These are phyloP conservation scores for Wickerhamomyces sp. DNA, from an alignment of 1,139 yeast species.

Conservation along the genomic window DNA sequence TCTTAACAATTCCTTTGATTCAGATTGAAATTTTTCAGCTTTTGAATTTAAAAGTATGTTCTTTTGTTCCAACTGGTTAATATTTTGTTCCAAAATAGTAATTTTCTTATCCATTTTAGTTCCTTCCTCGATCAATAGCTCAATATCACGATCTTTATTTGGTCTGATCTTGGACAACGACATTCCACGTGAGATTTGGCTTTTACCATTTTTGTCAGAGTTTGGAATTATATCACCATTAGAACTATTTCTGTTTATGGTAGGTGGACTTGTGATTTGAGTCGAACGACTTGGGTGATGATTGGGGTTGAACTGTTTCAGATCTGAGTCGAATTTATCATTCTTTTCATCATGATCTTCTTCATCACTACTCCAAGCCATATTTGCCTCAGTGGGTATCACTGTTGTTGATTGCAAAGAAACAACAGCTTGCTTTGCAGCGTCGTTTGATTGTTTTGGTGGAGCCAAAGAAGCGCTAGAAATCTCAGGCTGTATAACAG, in stretches of 20 bases:
- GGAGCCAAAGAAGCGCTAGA: background rate
- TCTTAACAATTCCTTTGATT: slow-evolving; percentile 15
- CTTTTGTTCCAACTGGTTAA: slow-evolving; percentile 31
- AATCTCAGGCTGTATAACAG: background rate
- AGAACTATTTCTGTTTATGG: background rate
- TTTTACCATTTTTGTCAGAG: background rate
- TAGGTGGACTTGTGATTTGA: slow-evolving; percentile 2
- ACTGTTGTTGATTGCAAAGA: slow-evolving; percentile 57
- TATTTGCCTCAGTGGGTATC: slow-evolving; percentile 70
- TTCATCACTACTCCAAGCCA: slow-evolving; percentile 82
- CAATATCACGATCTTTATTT: slow-evolving; percentile 32
- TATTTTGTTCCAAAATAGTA: slow-evolving; percentile 15
- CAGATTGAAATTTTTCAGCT: slow-evolving; percentile 20
- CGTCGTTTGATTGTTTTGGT: background rate
- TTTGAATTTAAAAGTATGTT: slow-evolving; percentile 22
- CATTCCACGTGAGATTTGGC: slow-evolving; percentile 19
- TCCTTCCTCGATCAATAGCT: slow-evolving; percentile 34
- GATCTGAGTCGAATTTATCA: background rate
- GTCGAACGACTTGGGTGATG: background rate
- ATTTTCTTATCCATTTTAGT: slow-evolving; percentile 34
- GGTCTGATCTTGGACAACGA: slow-evolving; percentile 20
- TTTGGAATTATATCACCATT: background rate
- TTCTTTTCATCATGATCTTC: slow-evolving; percentile 39
- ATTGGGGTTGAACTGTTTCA: background rate
- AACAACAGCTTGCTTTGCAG: slow-evolving; percentile 11